A percentile compares a stretch with the other conserved stretches of the same genome.
These are phyloP conservation scores for Solanum virginianum DNA, from an alignment of 257 asterid genomes.

Conservation along the genomic window DNA sequence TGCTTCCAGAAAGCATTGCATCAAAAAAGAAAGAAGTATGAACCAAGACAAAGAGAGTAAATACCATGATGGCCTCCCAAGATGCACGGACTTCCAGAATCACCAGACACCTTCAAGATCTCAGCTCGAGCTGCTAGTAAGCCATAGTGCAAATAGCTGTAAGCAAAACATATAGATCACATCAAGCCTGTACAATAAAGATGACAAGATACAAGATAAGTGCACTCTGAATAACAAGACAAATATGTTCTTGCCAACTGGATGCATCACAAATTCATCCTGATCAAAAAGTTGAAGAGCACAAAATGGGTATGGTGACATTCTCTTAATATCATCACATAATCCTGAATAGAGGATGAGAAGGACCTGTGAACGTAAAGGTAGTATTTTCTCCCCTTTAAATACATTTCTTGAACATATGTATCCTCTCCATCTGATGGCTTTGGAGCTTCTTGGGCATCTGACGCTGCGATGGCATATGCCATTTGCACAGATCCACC, in stretches of 20 bases:
- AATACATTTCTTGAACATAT: slow-evolving; percentile 27
- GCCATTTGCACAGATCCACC: slow-evolving; percentile 53
- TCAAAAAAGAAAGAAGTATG: background rate
- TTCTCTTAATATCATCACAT: background rate
- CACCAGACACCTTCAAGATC: slow-evolving; percentile 29
- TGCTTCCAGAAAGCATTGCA: background rate
- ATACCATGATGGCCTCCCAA: slow-evolving; percentile 30
- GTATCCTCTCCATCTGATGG: slow-evolving; percentile 20
- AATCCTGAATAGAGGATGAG: background rate
- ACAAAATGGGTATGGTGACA: background rate
- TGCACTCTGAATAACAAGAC: background rate
- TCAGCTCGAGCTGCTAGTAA: slow-evolving; percentile 46
- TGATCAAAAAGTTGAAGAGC: background rate
- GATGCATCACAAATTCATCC: background rate
- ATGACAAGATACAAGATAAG: background rate
- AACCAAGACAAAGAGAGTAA: background rate
- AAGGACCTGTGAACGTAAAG: slow-evolving; percentile 37
- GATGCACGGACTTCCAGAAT: slow-evolving; percentile 29
- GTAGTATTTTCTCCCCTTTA: slow-evolving; percentile 30
- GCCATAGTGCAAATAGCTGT: slow-evolving; percentile 36
- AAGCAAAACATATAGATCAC: background rate
- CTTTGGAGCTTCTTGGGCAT: slow-evolving; percentile 33
- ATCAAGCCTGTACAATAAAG: background rate
- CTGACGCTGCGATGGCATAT: slow-evolving; percentile 33
- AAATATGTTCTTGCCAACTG: background rate